Evolutionary conservation across 352 stramenopile species (phyloP).

Genomic region (Phytopythium delawarense): DNA sequence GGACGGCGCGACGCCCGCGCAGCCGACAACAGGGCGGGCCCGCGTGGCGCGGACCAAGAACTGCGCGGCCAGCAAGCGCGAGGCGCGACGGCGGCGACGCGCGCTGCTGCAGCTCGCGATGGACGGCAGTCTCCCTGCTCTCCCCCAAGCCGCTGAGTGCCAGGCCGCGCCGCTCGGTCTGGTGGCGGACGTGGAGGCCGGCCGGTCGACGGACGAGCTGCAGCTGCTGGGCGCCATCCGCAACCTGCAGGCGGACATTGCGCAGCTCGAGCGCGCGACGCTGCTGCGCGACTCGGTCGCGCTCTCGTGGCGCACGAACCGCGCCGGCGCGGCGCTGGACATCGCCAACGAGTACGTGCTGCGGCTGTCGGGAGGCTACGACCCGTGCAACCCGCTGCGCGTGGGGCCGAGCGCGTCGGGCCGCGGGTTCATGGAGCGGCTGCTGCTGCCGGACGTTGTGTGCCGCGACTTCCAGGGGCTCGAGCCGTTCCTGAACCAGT

Average conservation of each 20-base stretch:
- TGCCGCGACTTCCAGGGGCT: slow-evolving; percentile 46
- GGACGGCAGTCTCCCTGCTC: background rate
- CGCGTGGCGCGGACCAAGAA: slow-evolving; percentile 17
- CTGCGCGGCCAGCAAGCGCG: slow-evolving; percentile 22
- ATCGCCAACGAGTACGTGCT: slow-evolving; percentile 40
- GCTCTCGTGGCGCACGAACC: slow-evolving; percentile 39
- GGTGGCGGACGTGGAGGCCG: slow-evolving; percentile 9
- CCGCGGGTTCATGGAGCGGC: slow-evolving; percentile 27
- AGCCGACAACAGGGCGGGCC: background rate
- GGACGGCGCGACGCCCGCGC: background rate
- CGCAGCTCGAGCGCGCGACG: slow-evolving; percentile 30
- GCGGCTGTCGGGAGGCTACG: slow-evolving; percentile 38
- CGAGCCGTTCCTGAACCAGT: slow-evolving; percentile 40
- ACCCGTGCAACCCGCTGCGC: slow-evolving; percentile 14
- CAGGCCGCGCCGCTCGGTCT: background rate
- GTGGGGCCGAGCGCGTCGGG: slow-evolving; percentile 5
- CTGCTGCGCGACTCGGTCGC: slow-evolving; percentile 33
- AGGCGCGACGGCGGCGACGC: slow-evolving; percentile 5
- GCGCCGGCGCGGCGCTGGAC: slow-evolving; percentile 29
- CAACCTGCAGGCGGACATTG: slow-evolving; percentile 28
- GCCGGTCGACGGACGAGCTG: slow-evolving; percentile 12
- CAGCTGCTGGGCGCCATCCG: slow-evolving; percentile 31
- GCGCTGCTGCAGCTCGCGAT: background rate
- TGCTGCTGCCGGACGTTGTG: slow-evolving; percentile 31
- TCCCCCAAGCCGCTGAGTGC: background rate